phyloP scores from a whole-genome alignment of 331 rosid genomes.

The Erythrophleum ivorense region DNA sequence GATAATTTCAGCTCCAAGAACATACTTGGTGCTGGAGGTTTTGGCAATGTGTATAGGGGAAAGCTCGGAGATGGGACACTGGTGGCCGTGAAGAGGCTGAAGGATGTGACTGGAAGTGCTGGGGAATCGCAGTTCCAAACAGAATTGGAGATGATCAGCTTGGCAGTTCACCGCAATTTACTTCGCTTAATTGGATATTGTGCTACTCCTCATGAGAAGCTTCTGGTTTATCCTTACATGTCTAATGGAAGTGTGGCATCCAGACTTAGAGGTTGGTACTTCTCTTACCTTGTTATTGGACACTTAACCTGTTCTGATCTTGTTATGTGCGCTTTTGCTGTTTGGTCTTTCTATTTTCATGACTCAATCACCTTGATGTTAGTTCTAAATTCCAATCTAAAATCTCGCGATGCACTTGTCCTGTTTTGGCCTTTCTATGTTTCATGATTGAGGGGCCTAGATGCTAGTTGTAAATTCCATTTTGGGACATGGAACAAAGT shows the following conservation, averaged over 20 bases:
- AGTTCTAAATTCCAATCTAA: slow-evolving; percentile 17
- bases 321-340: neutral
- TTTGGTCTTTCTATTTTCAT: neutral
- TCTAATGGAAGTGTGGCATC: slow-evolving; percentile 95
- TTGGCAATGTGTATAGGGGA: slow-evolving; percentile 92
- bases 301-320: neutral
- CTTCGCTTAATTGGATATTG: slow-evolving; percentile 89
- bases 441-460: neutral
- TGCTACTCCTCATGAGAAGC: slow-evolving; percentile 78
- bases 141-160: slow-evolving; percentile 97
- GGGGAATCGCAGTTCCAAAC: slow-evolving; percentile 94
- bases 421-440: slow-evolving; percentile 9
- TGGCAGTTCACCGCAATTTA: slow-evolving; percentile 92
- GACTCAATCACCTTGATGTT: neutral
- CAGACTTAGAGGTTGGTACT: slow-evolving; percentile 81
- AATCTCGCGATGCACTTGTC: slow-evolving; percentile 14
- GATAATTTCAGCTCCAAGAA: slow-evolving; percentile 79
- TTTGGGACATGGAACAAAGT: neutral
- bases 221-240: slow-evolving; percentile 94
- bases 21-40: slow-evolving; percentile 98
- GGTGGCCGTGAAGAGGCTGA: slow-evolving; percentile 96
- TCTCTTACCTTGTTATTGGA: slow-evolving; percentile 14
- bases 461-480: neutral
- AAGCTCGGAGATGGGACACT: slow-evolving; percentile 78
- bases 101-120: slow-evolving; percentile 84